These are phyloP conservation scores for Aspergillus indologenus DNA, from an alignment of 495 filamentous ascomycete species.

Conservation along the genomic window DNA sequence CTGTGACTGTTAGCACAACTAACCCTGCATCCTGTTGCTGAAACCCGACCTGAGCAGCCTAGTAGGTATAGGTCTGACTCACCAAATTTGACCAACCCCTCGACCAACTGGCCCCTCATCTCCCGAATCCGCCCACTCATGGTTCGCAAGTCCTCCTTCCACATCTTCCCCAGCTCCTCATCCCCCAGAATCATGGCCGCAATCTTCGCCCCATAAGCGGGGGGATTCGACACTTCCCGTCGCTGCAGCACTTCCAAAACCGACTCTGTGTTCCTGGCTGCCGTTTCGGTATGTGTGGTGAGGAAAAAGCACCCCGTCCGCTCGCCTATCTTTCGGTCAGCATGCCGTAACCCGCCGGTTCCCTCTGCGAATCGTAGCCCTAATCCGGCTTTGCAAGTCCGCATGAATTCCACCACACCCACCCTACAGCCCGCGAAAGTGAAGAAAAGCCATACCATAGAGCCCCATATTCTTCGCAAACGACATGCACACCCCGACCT, in stretches of 20 bases:
- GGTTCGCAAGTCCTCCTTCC: slow-evolving; percentile 37
- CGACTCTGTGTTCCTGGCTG: slow-evolving; percentile 25
- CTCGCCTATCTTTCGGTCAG: too few species aligned
- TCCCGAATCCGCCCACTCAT: slow-evolving; percentile 38
- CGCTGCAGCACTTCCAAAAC: slow-evolving; percentile 36
- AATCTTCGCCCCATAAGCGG: slow-evolving; percentile 40
- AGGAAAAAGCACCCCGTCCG: slow-evolving; percentile 28
- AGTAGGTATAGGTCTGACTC: too few species aligned
- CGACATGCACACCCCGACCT: slow-evolving; percentile 33
- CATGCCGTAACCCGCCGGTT: too few species aligned
- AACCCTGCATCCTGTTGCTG: not conserved
- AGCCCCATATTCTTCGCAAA: slow-evolving; percentile 51
- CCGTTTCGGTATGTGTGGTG: slow-evolving; percentile 9
- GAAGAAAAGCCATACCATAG: slow-evolving; percentile 30
- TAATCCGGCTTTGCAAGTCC: too few species aligned
- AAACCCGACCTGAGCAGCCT: too few species aligned
- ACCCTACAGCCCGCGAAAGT: too few species aligned
- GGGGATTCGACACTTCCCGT: slow-evolving; percentile 39
- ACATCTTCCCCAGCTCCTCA: slow-evolving; percentile 25
- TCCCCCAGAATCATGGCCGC: slow-evolving; percentile 31
- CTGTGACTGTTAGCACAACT: slow-evolving; percentile 4
- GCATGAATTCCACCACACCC: too few species aligned
- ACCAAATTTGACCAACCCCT: slow-evolving; percentile 21
- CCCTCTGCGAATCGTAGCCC: too few species aligned
- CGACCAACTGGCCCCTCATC: slow-evolving; percentile 32